A percentile compares a stretch with the other conserved stretches of the same genome.
These are phyloP conservation scores for Boletus pseudopeckii DNA, from an alignment of 768 basidiomycete genomes.

Conservation along the genomic window DNA sequence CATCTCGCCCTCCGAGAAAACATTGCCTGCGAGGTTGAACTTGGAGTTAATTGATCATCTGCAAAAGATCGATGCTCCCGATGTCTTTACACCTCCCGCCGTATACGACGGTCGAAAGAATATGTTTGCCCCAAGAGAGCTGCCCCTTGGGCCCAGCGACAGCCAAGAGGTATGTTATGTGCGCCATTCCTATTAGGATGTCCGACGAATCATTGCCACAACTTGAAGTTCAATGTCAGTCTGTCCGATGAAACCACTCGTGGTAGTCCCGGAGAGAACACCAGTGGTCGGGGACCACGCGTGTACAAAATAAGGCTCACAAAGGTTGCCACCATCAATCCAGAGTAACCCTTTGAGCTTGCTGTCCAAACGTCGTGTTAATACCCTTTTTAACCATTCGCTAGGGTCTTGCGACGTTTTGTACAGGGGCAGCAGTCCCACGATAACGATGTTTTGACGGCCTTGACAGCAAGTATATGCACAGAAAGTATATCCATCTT, in stretches of 20 bases:
- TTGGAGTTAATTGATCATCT: constrained; percentile 65
- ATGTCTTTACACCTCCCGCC: constrained; percentile 69
- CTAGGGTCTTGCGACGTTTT: constrained; percentile 62
- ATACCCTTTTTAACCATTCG: background rate
- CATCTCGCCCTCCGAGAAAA: constrained; percentile 67
- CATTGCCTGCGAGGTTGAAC: constrained; percentile 62
- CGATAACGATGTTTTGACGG: constrained; percentile 65
- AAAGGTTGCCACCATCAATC: constrained; percentile 57
- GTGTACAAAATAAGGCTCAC: constrained; percentile 63
- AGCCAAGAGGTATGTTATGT: constrained; percentile 47
- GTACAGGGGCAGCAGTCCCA: constrained; percentile 61
- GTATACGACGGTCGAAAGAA: constrained; percentile 84
- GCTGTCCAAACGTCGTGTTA: constrained; percentile 21
- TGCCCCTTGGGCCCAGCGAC: constrained; percentile 54
- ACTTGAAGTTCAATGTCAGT: constrained; percentile 56
- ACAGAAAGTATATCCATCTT: background rate
- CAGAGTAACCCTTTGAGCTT: constrained; percentile 37
- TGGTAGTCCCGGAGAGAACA: constrained; percentile 32
- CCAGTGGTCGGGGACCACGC: constrained; percentile 47
- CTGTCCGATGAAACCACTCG: constrained; percentile 40
- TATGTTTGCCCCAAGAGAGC: constrained; percentile 55
- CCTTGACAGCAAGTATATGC: constrained; percentile 49
- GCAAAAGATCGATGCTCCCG: constrained; percentile 54
- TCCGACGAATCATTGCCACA: constrained; percentile 4
- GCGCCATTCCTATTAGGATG: background rate